phyloP scores from a whole-genome alignment of 2,329 filamentous ascomycete genomes.

The Epichloe bromicola region DNA sequence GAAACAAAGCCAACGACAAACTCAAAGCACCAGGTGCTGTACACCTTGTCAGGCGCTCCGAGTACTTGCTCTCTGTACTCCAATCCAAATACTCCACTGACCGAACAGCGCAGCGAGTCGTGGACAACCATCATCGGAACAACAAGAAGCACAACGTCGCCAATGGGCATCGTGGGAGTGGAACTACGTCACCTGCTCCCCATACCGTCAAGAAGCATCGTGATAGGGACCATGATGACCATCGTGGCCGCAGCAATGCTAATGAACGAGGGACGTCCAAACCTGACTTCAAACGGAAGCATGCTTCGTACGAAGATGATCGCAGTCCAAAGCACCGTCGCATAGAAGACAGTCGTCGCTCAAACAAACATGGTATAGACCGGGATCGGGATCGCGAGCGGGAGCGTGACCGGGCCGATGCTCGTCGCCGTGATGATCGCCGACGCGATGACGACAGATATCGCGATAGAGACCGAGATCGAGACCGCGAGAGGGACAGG shows the following conservation, averaged over 20 bases:
- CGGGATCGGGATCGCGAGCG: conserved; percentile 7
- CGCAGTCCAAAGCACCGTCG: conserved; percentile 31
- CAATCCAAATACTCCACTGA: conserved; percentile 74
- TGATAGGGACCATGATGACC: conserved; percentile 36
- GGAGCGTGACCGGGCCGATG: conserved; percentile 7
- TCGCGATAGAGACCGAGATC: conserved; percentile 12
- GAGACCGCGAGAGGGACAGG: conserved; percentile 3
- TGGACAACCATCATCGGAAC: conserved; percentile 90
- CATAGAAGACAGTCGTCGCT: conserved; percentile 26
- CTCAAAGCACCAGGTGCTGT: conserved; percentile 94
- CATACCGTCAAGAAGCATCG: conserved; percentile 30
- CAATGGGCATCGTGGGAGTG: conserved; percentile 49
- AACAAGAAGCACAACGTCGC: conserved; percentile 60
- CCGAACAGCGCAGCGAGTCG: conserved; percentile 58
- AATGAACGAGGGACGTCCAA: conserved; percentile 39
- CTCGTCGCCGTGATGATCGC: conserved; percentile 6
- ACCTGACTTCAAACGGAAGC: conserved; percentile 48
- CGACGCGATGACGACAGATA: conserved; percentile 11
- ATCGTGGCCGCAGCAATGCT: conserved; percentile 35
- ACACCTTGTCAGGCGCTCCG: conserved; percentile 84
- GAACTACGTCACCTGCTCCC: conserved; percentile 61
- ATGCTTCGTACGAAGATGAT: conserved; percentile 34
- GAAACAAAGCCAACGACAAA: conserved; percentile 61
- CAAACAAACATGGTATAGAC: conserved; percentile 24
- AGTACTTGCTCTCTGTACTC: conserved; percentile 90